Base-by-base conservation (phyloP, 1,284 basidiomycete species). In the Amylostereum areolatum region DNA sequence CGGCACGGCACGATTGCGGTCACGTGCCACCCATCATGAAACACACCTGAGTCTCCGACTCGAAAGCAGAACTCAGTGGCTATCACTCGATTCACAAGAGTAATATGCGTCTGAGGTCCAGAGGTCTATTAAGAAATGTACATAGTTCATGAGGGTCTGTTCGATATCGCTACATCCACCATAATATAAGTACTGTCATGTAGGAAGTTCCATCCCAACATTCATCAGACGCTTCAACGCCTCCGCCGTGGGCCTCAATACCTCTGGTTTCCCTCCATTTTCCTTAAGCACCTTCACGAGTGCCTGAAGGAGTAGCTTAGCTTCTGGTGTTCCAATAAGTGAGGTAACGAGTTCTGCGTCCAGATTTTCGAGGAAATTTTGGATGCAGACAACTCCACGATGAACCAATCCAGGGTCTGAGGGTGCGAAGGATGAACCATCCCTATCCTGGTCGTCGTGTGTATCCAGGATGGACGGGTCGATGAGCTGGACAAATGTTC, bases 331-430 rank as follows among this genome's bases (percentile, higher is more conserved):
- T 34, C 71, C 67, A 5, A 66, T 67, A 25, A 87, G 60, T 47
- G 65, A 62, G 49, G 68, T 67, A 46, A 68, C 65, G 25, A 64
- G 59, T 7, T 62, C 58, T 34, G 61, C 57, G 52, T 75, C 71
- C 27, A 70, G 55, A 24, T 77, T 65, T 47, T 71, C 59, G 45
- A 89, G 66, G 40, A 92, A 65, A 57, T 90, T 91, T 35, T 73
- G 69, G 11, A 85, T 65, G 58, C 86, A 85, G 29, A 91, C 74
- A 1, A 87, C 76, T 2, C 83, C 89, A 34, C 92, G 81, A 63
- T 92, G 85, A 6, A 85, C 73, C 34, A 92, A 73, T 4, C 84
- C 87, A 0, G 78, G 70, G 58, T 87, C 70, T 41, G 52, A 60
- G 57, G 48, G 60, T 55, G 48, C 66, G 53, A 54, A 55, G 8